Evolutionary conservation across 306 rosid genomes (phyloP).

Genomic region (Spatholobus suberectus): DNA sequence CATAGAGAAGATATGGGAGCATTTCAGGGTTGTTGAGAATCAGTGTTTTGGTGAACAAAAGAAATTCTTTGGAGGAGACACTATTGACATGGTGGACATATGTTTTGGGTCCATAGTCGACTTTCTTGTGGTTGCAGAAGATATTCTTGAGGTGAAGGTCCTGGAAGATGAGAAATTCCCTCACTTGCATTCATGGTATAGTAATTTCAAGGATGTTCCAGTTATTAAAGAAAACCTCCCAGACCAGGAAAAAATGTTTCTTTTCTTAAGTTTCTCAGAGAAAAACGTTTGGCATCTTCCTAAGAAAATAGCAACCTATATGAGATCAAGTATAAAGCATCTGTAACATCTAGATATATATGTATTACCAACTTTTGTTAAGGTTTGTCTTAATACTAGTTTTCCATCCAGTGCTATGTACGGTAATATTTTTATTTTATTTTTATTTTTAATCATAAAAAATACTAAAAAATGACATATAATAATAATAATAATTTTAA

Average conservation of each 20-base stretch:
- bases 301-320: neutral
- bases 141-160: slow-evolving; percentile 12
- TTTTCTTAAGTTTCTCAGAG: neutral
- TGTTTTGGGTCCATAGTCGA: slow-evolving; percentile 29
- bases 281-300: neutral
- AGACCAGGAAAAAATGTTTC: slow-evolving; percentile 12
- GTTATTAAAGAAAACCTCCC: slow-evolving; percentile 58
- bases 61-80: slow-evolving; percentile 47
- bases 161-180: slow-evolving; percentile 47
- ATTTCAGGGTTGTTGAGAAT: slow-evolving; percentile 33
- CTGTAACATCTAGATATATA: too few relatives aligned
- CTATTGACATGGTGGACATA: slow-evolving; percentile 45
- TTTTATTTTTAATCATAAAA: too few relatives aligned
- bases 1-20: slow-evolving; percentile 20
- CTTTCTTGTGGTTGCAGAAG: slow-evolving; percentile 9
- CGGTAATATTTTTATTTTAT: too few relatives aligned
- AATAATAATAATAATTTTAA: too few relatives aligned
- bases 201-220: slow-evolving; percentile 48
- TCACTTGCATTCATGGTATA: slow-evolving; percentile 50
- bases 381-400: too few relatives aligned
- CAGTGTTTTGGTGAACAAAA: slow-evolving; percentile 28
- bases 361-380: too few relatives aligned
- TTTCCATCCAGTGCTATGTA: too few relatives aligned
- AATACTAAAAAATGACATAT: too few relatives aligned
- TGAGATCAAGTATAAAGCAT: neutral